Evolutionary conservation across 2,329 filamentous ascomycete species (phyloP).

Genomic region (Fusarium udum): DNA sequence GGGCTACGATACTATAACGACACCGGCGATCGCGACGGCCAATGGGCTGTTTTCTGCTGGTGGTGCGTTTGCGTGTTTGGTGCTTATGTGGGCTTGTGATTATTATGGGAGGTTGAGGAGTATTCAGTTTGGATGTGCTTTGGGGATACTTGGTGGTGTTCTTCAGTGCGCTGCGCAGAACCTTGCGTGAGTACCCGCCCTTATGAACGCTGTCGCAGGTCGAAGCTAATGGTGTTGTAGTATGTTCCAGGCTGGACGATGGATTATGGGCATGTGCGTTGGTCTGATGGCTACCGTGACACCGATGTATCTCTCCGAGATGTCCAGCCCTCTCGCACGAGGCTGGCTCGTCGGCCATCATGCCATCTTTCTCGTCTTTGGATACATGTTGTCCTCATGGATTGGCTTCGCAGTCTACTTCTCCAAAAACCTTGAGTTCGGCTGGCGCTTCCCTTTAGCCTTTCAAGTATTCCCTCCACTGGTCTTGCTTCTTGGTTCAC

Average conservation of each 20-base stretch:
- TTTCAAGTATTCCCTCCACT: conserved; percentile 53
- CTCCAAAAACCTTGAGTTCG: conserved; percentile 46
- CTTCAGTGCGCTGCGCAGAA: conserved; percentile 57
- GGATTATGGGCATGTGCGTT: conserved; percentile 56
- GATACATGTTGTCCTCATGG: conserved; percentile 55
- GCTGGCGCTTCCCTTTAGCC: conserved; percentile 56
- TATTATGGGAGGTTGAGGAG: conserved; percentile 54
- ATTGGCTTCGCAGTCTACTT: conserved; percentile 50
- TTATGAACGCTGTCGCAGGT: accelerated
- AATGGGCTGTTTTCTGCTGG: conserved; percentile 61
- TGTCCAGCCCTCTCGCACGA: conserved; percentile 52
- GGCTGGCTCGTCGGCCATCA: conserved; percentile 61
- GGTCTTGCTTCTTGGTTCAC: conserved; percentile 48
- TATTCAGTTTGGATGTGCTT: conserved; percentile 57
- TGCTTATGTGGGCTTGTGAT: conserved; percentile 61
- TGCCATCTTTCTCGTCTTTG: conserved; percentile 57
- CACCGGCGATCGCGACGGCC: conserved; percentile 57
- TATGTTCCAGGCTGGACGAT: conserved; percentile 54
- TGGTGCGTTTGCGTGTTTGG: conserved; percentile 56
- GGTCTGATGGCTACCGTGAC: conserved; percentile 50
- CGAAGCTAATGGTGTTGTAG: background rate
- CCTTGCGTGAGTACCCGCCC: conserved; percentile 46
- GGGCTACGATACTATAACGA: conserved; percentile 57
- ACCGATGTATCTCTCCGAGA: conserved; percentile 49
- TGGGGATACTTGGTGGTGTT: conserved; percentile 57